Base-by-base conservation (phyloP, 768 basidiomycete species). In the Pisolithus microcarpus region DNA sequence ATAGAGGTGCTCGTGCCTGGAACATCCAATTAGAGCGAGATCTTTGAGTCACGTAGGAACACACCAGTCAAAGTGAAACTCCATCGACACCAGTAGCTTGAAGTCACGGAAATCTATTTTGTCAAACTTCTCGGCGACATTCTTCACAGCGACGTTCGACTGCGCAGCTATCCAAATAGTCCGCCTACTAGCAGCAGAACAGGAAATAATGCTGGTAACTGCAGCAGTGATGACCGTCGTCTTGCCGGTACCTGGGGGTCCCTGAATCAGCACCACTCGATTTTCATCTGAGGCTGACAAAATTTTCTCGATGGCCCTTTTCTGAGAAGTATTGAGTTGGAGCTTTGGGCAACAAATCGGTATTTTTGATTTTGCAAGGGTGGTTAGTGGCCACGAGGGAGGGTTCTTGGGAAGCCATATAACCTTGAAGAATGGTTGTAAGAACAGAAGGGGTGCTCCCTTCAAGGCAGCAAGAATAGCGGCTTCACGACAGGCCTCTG, bases 1-100 rank as follows among this genome's bases (percentile, higher is more conserved):
- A 54, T 79, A 80, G 0, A 78, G 63, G 53, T 78, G 72, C 48
- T 80, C 78, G 24, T 80, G 77, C 77, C 77, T 77, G 38, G 15
- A 6, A 37, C 26, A 23, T 7, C 7, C 58, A 28, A 51, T 38
- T 38, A 38, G 28, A 31, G 7, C 23, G n/a, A 10, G 18, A 7
- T 15, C 16, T 30, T 16, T 7, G 11, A 10, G 11, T 16, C 23
- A 46, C 8, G 24, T 4, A 16, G 42, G 6, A 15, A 52, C 70
- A 9, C 36, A 73, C 76, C 76, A 77, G 26, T 73, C 75, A 18
- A 61, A 67, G 51, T 77, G 72, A 48, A 76, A 78, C 39, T 70
- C 76, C 19, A 61, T 63, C 10, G 76, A 76, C 4, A 78, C 73
- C n/a, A 77, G 49, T 1, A 77, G 46, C 46, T 54, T 72, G 54